A percentile compares a stretch with the other conserved stretches of the same genome.
These are phyloP conservation scores for Aspergillus awamori DNA, from an alignment of 2,329 filamentous ascomycete genomes.

Conservation along the genomic window DNA sequence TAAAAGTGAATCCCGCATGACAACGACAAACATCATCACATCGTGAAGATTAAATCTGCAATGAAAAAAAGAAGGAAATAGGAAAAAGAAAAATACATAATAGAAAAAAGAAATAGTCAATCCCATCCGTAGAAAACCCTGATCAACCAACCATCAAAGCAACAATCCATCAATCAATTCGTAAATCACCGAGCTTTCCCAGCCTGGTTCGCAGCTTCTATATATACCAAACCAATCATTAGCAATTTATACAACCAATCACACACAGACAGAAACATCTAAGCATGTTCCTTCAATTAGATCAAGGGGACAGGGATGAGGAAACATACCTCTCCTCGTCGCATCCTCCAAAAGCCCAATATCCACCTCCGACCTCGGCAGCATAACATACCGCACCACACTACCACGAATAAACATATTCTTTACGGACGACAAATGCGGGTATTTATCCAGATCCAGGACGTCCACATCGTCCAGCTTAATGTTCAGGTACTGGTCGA, in stretches of 20 bases:
- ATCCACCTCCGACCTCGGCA: constrained; percentile 81
- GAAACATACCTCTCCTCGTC: constrained; percentile 73
- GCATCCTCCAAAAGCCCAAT: constrained; percentile 87
- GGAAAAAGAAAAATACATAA: neutral
- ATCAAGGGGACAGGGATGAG: neutral
- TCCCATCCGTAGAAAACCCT: neutral
- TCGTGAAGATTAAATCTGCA: constrained; percentile 13
- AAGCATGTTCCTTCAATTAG: neutral
- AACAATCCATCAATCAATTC: neutral
- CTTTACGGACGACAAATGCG: constrained; percentile 87
- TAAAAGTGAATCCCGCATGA: neutral
- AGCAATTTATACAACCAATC: constrained; percentile 4
- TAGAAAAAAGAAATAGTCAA: constrained; percentile 19
- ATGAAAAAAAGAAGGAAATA: constrained; percentile 6
- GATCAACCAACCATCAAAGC: neutral
- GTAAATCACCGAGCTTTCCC: constrained; percentile 49
- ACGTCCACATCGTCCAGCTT: constrained; percentile 96
- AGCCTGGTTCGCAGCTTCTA: constrained; percentile 55
- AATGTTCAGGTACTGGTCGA: constrained; percentile 99
- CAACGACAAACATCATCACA: constrained; percentile 14
- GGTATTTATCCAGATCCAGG: constrained; percentile 90
- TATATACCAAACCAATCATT: constrained; percentile 6
- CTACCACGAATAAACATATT: constrained; percentile 95
- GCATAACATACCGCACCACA: constrained; percentile 88
- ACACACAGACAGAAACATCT: too few species aligned